Evolutionary conservation across 768 basidiomycete genomes (phyloP).

Genomic region (Mycena venus): DNA sequence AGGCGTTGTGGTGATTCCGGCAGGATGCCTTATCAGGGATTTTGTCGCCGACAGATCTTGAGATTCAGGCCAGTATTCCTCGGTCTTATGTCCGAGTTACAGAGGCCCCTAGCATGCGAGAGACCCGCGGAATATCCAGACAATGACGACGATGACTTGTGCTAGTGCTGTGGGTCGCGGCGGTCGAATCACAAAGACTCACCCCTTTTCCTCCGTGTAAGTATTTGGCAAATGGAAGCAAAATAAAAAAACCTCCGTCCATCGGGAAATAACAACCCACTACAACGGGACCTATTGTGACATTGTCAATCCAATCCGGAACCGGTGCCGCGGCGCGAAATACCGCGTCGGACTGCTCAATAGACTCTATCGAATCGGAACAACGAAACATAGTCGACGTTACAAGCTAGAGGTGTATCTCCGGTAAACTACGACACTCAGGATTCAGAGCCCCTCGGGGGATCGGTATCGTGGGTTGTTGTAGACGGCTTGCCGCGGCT

Average conservation of each 20-base stretch:
- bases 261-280: constrained; percentile 17
- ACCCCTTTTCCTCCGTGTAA: too few relatives aligned
- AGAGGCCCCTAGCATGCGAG: constrained; percentile 1
- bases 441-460: not conserved
- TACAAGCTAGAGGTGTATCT: not conserved
- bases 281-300: constrained; percentile 29
- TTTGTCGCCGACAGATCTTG: constrained; percentile 6
- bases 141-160: not conserved
- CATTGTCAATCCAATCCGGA: too few relatives aligned
- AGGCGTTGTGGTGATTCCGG: not conserved
- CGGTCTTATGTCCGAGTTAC: not conserved
- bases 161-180: not conserved
- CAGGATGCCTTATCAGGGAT: constrained; percentile 1
- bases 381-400: not conserved
- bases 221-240: constrained; percentile 37
- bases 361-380: not conserved
- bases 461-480: constrained; percentile 77
- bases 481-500: constrained; percentile 92
- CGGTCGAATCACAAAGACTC: not conserved
- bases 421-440: not conserved
- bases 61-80: not conserved
- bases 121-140: constrained; percentile 5
- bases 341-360: too few relatives aligned
- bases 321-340: not conserved
- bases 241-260: constrained; percentile 12